Evolutionary conservation across 805 yeast species (phyloP).

Genomic region (Suhomyces faveliae): DNA sequence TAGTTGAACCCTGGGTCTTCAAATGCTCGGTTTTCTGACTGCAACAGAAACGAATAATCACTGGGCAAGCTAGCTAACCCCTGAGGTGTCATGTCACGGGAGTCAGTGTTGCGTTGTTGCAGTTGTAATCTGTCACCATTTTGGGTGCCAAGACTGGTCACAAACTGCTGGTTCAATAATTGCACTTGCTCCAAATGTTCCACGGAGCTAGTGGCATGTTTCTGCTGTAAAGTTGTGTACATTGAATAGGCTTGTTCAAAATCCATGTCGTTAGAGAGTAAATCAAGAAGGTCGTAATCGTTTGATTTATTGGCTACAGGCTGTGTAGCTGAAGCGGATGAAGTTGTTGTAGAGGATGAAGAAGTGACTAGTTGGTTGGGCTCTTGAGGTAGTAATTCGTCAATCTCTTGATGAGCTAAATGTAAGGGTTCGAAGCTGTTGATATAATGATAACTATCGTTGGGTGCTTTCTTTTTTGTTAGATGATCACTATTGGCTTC

Average conservation of each 20-base stretch:
- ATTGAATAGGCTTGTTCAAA: constrained; percentile 45
- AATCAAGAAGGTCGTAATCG: constrained; percentile 18
- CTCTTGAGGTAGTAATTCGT: background rate
- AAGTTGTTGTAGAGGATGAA: background rate
- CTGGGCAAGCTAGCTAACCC: constrained; percentile 2
- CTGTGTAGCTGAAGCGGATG: background rate
- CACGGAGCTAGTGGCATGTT: constrained; percentile 30
- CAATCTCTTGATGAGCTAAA: background rate
- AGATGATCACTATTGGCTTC: background rate
- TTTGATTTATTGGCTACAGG: background rate
- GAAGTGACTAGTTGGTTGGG: background rate
- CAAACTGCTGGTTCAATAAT: constrained; percentile 25
- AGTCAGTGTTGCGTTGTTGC: background rate
- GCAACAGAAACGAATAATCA: constrained; percentile 6
- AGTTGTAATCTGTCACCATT: too few species aligned
- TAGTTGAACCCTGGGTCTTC: constrained; percentile 2
- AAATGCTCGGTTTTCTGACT: background rate
- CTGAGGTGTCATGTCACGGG: constrained; percentile 1
- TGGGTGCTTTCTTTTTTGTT: background rate
- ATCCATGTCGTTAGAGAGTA: constrained; percentile 42
- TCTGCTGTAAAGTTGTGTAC: constrained; percentile 40
- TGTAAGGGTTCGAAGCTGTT: background rate
- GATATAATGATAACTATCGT: background rate
- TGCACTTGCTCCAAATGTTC: constrained; percentile 41
- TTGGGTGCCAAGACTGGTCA: constrained; percentile 4